Base-by-base conservation (phyloP, 2,329 filamentous ascomycete genomes). In the Nigrograna mackinnonii region DNA sequence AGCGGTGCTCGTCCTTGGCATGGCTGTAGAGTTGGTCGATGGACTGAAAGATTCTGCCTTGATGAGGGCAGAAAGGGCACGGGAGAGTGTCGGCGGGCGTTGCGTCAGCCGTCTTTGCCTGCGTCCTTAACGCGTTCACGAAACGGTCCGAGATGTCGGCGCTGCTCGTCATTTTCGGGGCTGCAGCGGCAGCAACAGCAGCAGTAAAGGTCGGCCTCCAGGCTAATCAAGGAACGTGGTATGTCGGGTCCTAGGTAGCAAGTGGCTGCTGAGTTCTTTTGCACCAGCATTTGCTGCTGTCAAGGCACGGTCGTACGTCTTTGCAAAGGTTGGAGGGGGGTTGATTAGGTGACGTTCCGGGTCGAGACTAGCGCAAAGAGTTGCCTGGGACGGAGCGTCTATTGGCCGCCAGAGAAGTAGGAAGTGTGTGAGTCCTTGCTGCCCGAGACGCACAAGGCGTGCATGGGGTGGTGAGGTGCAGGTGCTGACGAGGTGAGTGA, bases 11-110 rank as follows among this genome's bases (percentile, higher is more conserved):
- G 2, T 44, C 32, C n/a, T 40, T 55, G 6, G 49, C 57, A 41
- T 69, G 65, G 21, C 44, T 37, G 22, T 47, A 48, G 1, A 68
- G 44, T 21, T 62, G 56, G 11, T 59, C 52, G 1, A 56, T 14
- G 22, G 7, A 51, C 7, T 61, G 60, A 43, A 69, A 69, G 0
- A 62, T 57, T 1, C 57, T 49, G 2, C 57, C 57, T 6, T 54
- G 41, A 18, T 62, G 57, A 4, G 39, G 42, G 19, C 57, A 57
- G 34, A 58, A 67, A 2, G 66, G 65, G 46, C 65, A 69, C 1
- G 52, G 38, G 5, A 66, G 37, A 17, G 50, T 39, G 14, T 54
- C 50, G 7, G 50, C 43, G 6, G 42, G 36, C 16, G 46, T 40
- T n/a, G 39, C 38, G 5, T 59, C 58, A 41, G 53, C 48, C 33